These are phyloP conservation scores for Euphorbia lathyris DNA, from an alignment of 345 rosid genomes.

Conservation along the genomic window DNA sequence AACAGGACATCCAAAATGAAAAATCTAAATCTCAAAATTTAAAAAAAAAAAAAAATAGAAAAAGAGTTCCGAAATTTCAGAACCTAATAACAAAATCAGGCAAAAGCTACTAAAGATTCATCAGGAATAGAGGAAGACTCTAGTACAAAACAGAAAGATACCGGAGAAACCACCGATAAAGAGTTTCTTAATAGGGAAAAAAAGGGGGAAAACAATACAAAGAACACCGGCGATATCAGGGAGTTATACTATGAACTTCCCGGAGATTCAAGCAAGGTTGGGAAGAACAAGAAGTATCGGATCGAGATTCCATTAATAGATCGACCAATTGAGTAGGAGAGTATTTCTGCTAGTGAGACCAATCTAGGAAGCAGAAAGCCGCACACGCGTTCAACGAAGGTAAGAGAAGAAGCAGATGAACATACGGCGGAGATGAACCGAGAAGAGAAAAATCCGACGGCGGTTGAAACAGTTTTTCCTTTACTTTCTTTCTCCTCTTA, in stretches of 20 bases:
- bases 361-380: not conserved
- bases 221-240: not conserved
- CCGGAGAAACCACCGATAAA: not conserved
- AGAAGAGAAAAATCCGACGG: constrained; percentile 21
- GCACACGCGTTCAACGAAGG: not conserved
- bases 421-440: constrained; percentile 29
- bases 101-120: not conserved
- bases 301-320: not conserved
- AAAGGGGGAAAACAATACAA: no score
- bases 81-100: not conserved
- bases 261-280: not conserved
- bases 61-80: not conserved
- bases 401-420: not conserved
- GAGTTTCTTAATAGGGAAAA: not conserved
- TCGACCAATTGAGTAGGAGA: not conserved
- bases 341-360: no score
- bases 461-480: constrained; percentile 15
- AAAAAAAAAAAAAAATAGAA: not conserved
- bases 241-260: not conserved
- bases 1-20: no score
- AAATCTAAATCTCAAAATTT: no score
- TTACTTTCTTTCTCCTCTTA: not conserved
- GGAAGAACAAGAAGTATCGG: not conserved
- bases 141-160: no score
- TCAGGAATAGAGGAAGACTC: not conserved